Percentiles rank a stretch among this genome's conserved stretches.
These are phyloP conservation scores for Xylaria hypoxylon DNA, from an alignment of 2,329 filamentous ascomycete species.

Conservation along the genomic window DNA sequence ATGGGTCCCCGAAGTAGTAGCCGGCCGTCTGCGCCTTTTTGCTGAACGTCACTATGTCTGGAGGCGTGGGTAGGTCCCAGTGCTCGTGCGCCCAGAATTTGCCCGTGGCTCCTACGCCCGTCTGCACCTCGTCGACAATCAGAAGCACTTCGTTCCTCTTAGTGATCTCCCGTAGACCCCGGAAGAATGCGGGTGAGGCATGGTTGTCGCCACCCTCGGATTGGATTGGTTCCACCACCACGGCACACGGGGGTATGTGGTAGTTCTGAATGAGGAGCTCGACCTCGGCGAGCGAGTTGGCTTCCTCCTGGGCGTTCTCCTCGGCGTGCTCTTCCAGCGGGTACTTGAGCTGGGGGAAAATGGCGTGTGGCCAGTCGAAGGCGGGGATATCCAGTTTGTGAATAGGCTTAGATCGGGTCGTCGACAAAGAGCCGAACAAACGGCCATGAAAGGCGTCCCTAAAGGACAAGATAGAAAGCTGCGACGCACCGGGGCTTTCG, in stretches of 20 bases:
- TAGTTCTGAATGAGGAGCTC: slow-evolving; percentile 83
- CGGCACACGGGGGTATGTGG: slow-evolving; percentile 82
- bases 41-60: slow-evolving; percentile 94
- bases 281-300: slow-evolving; percentile 83
- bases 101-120: slow-evolving; percentile 89
- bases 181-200: slow-evolving; percentile 88
- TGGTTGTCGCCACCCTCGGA: slow-evolving; percentile 97
- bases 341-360: slow-evolving; percentile 88
- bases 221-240: slow-evolving; percentile 91
- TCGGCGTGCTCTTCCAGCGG: slow-evolving; percentile 82
- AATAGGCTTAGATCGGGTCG: slow-evolving; percentile 91
- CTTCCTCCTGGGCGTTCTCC: slow-evolving; percentile 85
- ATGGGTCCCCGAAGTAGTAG: slow-evolving; percentile 87
- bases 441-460: slow-evolving; percentile 90
- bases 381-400: slow-evolving; percentile 96
- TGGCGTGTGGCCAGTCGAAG: slow-evolving; percentile 93
- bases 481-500: slow-evolving; percentile 78
- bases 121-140: slow-evolving; percentile 96
- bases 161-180: slow-evolving; percentile 81
- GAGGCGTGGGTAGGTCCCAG: slow-evolving; percentile 83
- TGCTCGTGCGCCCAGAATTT: slow-evolving; percentile 98
- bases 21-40: slow-evolving; percentile 96
- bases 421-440: slow-evolving; percentile 87
- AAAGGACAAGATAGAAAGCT: slow-evolving; percentile 89
- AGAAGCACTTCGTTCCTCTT: slow-evolving; percentile 81